Base-by-base conservation (phyloP, 495 filamentous ascomycete species). In the Glonium stellatum region DNA sequence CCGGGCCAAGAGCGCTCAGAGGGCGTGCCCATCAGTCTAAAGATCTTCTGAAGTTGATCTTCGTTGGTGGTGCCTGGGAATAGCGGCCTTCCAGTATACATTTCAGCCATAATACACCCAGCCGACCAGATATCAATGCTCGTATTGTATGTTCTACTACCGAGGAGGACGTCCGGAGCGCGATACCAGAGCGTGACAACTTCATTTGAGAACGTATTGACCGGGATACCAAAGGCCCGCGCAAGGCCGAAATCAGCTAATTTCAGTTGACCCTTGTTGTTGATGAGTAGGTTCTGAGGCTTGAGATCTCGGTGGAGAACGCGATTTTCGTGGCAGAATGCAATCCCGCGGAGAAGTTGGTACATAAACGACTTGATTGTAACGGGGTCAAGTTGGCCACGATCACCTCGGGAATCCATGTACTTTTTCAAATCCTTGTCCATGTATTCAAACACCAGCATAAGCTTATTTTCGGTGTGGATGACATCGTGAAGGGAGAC, bases 301-400 rank as follows among this genome's bases (percentile, higher is more conserved):
- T 99, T 99, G 76, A 99, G 96, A 77, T 99, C 95, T 63, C 93
- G 88, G 75, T 99, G 95, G 42, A 99, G 78, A 3, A 99, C 84
- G 64, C 87, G 92, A 71, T 93, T 96, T 70, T 91, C 89, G 73
- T 99, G 95, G 75, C 95, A 99, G 75, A 92, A 97, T 86, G 88
- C 95, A 22, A 97, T 85, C 5, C 89, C 95, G 54, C 92, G 82
- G 18, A 82, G 79, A 12, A 97, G 82, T 91, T 97, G 97, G 47
- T 89, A 91, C 90, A 97, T 96, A 93, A 95, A 99, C 22, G 93
- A 88, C 69, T 99, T 99, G 69, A 99, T 87, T 68, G 73, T 99
- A 88, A 23, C 88, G 87, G 36, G 83, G 77, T 50, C 85, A 81
- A 99, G 82, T 81, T 90, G 87, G 70, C 97, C 92, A 21, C 97